Percentiles rank a stretch among this genome's conserved stretches.
Conservation (phyloP, 306 rosid species). For the Prosopis cineraria region DNA sequence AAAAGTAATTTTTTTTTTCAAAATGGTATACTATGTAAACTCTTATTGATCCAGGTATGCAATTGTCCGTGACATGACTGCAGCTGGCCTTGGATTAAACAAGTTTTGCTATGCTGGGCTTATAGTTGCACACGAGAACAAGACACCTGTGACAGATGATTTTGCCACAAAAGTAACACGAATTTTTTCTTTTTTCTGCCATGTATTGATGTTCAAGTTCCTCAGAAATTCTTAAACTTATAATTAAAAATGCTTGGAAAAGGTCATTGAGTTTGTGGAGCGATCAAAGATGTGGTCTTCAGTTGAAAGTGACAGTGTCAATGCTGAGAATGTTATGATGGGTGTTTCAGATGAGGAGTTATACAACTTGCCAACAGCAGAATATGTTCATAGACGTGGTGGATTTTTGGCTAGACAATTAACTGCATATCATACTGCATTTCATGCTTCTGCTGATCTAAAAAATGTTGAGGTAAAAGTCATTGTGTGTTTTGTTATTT, state of each 20-base stretch:
- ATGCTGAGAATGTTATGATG: constrained; percentile 88
- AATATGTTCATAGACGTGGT: constrained; percentile 63
- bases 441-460: constrained; percentile 83
- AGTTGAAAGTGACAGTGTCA: constrained; percentile 62
- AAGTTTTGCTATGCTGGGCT: constrained; percentile 91
- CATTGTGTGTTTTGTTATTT: constrained; percentile 13
- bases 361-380: constrained; percentile 91
- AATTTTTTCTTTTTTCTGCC: constrained; percentile 20
- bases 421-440: constrained; percentile 76
- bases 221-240: constrained; percentile 33
- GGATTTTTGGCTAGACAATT: constrained; percentile 55
- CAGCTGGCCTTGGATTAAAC: constrained; percentile 96
- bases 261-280: constrained; percentile 93
- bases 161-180: constrained; percentile 72
- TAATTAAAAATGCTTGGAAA: constrained; percentile 38
- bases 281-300: constrained; percentile 77
- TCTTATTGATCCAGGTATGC: constrained; percentile 67
- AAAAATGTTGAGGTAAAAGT: constrained; percentile 69
- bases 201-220: constrained; percentile 26
- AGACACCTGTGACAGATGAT: constrained; percentile 73
- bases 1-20: neutral
- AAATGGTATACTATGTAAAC: constrained; percentile 7
- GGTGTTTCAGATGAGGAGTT: constrained; percentile 85
- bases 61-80: constrained; percentile 93
- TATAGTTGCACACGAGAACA: constrained; percentile 77